These are phyloP conservation scores for Nakazawaea populi DNA, from an alignment of 805 yeast species.

Conservation along the genomic window DNA sequence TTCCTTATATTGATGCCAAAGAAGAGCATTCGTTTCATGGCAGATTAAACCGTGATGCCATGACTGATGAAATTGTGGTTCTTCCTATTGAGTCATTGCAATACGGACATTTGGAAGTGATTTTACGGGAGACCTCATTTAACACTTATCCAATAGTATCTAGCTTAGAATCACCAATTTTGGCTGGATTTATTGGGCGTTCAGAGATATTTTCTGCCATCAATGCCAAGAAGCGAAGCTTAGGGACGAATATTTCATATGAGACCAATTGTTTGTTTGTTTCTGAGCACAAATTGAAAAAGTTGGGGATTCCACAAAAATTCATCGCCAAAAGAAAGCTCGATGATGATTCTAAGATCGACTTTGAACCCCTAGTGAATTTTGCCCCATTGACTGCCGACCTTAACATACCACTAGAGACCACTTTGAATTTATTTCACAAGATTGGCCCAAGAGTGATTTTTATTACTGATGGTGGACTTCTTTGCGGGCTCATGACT, in stretches of 20 bases:
- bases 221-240: constrained; percentile 17
- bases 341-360: constrained; percentile 7
- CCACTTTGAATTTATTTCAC: constrained; percentile 61
- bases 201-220: constrained; percentile 31
- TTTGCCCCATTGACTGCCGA: constrained; percentile 58
- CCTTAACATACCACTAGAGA: constrained; percentile 48
- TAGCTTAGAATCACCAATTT: constrained; percentile 28
- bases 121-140: constrained; percentile 28
- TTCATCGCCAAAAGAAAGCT: background rate
- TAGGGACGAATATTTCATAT: constrained; percentile 12
- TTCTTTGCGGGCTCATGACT: constrained; percentile 69
- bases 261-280: constrained; percentile 18
- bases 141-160: constrained; percentile 52
- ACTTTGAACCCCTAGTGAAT: constrained; percentile 33
- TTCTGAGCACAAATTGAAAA: constrained; percentile 3
- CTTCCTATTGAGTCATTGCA: constrained; percentile 33
- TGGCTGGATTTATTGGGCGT: constrained; percentile 41
- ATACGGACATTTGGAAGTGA: constrained; percentile 25
- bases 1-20: constrained; percentile 72
- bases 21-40: constrained; percentile 57
- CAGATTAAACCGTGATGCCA: constrained; percentile 45
- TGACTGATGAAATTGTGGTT: constrained; percentile 41
- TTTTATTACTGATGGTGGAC: constrained; percentile 57
- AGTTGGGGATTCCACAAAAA: constrained; percentile 14
- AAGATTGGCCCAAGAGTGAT: constrained; percentile 77